Conservation (phyloP, 306 rosid genomes). For the Prinsepia uniflora region DNA sequence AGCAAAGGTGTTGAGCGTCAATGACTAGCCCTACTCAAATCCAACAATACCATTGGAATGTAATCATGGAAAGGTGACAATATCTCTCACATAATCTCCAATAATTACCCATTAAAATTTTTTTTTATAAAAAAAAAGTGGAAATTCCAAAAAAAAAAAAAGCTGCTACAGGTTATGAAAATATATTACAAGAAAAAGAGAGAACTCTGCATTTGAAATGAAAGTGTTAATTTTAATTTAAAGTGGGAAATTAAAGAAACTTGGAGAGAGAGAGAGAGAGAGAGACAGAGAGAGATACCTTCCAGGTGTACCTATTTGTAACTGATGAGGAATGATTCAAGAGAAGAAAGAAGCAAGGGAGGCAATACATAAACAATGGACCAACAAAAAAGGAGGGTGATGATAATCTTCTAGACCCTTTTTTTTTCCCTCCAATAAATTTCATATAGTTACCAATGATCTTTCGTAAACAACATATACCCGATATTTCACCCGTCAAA, state of each 20-base stretch:
- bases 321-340: constrained; percentile 62
- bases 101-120: constrained; percentile 39
- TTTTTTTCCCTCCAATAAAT: background rate
- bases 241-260: constrained; percentile 21
- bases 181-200: constrained; percentile 9
- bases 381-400: constrained; percentile 31
- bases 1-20: constrained; percentile 7
- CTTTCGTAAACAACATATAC: no score
- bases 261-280: constrained; percentile 33
- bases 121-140: constrained; percentile 12
- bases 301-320: constrained; percentile 56
- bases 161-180: constrained; percentile 35
- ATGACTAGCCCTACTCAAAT: constrained; percentile 31
- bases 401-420: constrained; percentile 38
- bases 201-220: constrained; percentile 17
- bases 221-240: background rate
- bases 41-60: constrained; percentile 39
- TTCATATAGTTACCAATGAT: no score
- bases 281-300: constrained; percentile 34
- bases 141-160: constrained; percentile 24
- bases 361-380: constrained; percentile 21
- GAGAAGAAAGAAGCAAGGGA: constrained; percentile 51
- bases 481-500: no score
- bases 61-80: constrained; percentile 56
- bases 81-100: constrained; percentile 58